Conservation (phyloP, 1,284 basidiomycete species). For the Moniliophthora roreri region DNA sequence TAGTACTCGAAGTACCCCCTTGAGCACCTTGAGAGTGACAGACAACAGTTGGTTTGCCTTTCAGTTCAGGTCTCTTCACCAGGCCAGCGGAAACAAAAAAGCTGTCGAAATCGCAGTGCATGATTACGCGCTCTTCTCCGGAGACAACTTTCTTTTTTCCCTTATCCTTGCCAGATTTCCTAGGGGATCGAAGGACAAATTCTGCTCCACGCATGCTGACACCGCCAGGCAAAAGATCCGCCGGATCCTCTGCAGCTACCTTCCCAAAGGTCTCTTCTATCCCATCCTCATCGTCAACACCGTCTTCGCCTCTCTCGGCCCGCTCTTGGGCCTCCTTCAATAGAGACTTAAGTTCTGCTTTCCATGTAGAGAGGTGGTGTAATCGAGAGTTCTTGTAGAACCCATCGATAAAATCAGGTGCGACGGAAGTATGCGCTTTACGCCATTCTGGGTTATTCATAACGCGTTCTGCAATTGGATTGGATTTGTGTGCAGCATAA, state of each 20-base stretch:
- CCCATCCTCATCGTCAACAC: conserved; percentile 7
- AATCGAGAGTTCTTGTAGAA: conserved; percentile 92
- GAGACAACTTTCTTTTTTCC: conserved; percentile 40
- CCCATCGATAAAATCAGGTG: conserved; percentile 83
- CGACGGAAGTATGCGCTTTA: conserved; percentile 82
- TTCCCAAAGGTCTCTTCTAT: conserved; percentile 16
- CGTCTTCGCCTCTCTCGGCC: conserved; percentile 45
- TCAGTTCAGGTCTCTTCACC: conserved; percentile 73
- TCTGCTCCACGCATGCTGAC: conserved; percentile 63
- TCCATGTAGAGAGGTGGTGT: conserved; percentile 92
- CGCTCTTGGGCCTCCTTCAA: conserved; percentile 78
- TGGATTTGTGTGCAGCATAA: conserved; percentile 68
- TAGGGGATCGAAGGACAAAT: conserved; percentile 46
- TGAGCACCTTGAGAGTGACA: conserved; percentile 86
- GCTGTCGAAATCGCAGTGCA: conserved; percentile 97
- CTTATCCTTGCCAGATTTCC: conserved; percentile 54
- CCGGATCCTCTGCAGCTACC: conserved; percentile 28
- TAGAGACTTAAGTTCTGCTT: conserved; percentile 82
- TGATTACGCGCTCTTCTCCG: conserved; percentile 64
- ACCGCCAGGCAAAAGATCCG: conserved; percentile 26
- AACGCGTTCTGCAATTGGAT: conserved; percentile 69
- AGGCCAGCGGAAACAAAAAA: conserved; percentile 96
- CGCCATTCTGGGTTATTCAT: conserved; percentile 87
- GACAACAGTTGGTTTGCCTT: conserved; percentile 88
- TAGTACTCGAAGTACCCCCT: conserved; percentile 76